Evolutionary conservation across 2,329 filamentous ascomycete genomes (phyloP).

Genomic region (Alternaria tenuissima): DNA sequence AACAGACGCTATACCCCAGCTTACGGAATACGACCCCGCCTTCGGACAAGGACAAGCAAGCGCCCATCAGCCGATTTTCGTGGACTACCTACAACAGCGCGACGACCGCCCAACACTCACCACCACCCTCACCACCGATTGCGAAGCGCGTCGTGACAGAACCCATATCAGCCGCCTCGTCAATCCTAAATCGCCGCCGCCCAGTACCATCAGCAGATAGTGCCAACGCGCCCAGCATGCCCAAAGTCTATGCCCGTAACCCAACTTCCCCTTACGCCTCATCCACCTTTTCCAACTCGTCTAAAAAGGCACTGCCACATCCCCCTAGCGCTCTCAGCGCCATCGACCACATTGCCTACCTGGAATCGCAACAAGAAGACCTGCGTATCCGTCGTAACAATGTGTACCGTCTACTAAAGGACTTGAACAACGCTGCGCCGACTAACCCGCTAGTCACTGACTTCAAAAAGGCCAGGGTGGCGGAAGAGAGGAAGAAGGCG

Average conservation of each 20-base stretch:
- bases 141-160: slow-evolving; percentile 36
- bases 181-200: slow-evolving; percentile 45
- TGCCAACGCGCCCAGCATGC: slow-evolving; percentile 35
- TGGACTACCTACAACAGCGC: slow-evolving; percentile 47
- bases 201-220: slow-evolving; percentile 38
- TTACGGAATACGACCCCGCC: slow-evolving; percentile 36
- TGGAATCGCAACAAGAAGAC: slow-evolving; percentile 52
- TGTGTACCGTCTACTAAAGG: slow-evolving; percentile 46
- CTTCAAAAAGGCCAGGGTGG: slow-evolving; percentile 44
- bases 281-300: slow-evolving; percentile 37
- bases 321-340: slow-evolving; percentile 47
- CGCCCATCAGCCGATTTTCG: slow-evolving; percentile 37
- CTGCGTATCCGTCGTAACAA: slow-evolving; percentile 49
- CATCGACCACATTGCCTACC: slow-evolving; percentile 46
- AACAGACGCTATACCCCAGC: slow-evolving; percentile 25
- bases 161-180: slow-evolving; percentile 36
- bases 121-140: slow-evolving; percentile 53
- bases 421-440: slow-evolving; percentile 46
- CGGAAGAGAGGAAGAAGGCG: slow-evolving; percentile 46
- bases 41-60: slow-evolving; percentile 31
- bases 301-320: slow-evolving; percentile 49
- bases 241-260: slow-evolving; percentile 18
- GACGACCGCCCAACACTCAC: slow-evolving; percentile 53
- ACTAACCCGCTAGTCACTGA: slow-evolving; percentile 51
- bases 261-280: slow-evolving; percentile 13